Base-by-base conservation (phyloP, 176 grass and related monocot genomes). In the Rhipidocladum racemiflorum region DNA sequence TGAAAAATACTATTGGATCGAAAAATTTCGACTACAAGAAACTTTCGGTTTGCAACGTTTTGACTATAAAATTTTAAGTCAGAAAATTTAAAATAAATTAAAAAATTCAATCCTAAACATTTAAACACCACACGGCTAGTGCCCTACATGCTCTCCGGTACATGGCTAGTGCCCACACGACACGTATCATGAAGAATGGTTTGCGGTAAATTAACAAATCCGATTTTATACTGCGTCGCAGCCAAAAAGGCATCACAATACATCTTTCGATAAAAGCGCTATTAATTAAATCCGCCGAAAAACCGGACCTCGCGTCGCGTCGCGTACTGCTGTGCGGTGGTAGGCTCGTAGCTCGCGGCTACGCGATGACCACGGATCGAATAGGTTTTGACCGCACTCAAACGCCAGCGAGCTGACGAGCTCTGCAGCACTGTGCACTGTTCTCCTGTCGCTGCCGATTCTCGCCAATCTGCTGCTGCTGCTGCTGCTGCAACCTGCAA, bases 371-470 rank as follows among this genome's bases (percentile, higher is more conserved):
- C 87, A 62, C 35, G 0, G 13, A 46, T 20, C 50, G 29, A 0
- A 6, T 81, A 81, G 70, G 70, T 54, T 85, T 89, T 89, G 87
- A 85, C 87, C 34, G 25, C 69, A 29, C 81, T 67, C 77, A 27
- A 66, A 56, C 20, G 35, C 1, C 13, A 76, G 3, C 40, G 61
- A 54, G 51, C 20, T n/a, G 18, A 54, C 72, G 27, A 56, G 21
- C 35, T 10, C 43, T 18, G 70, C 78, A 29, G 39, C 5, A 12
- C 43, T 2, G 17, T 27, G 68, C 68, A 28, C 18, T 23, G 18
- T 67, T 35, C 18, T 24, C 12, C 61, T 53, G 61, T 24, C 63
- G 1, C 61, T 1, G 14, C 27, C 20, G 17, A 12, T 6, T 28
- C 1, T 14, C 15, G 29, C 57, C 1, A 30, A 63, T 46, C 70